Evolutionary conservation across 2,329 filamentous ascomycete species (phyloP), one percentile per base, ranked within the genome.

Genomic region (Cordyceps militaris): DNA sequence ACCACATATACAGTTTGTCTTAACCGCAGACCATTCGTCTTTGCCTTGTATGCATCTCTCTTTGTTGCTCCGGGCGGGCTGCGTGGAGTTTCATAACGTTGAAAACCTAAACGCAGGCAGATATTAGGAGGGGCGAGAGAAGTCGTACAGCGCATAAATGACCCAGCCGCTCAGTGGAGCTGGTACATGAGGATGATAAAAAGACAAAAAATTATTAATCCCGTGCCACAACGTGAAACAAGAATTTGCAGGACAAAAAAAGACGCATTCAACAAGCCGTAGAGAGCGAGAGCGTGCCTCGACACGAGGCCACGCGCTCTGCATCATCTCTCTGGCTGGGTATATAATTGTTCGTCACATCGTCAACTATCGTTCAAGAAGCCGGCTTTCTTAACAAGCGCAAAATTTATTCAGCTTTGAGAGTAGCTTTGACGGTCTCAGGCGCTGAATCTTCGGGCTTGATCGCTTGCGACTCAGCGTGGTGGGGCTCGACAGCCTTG

Each of bases 291-390:
- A 43, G 28, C 5, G n/a, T 34, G 19, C 26, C 10, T 34, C 8
- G 51, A 23, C 19, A 44, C 24, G 26, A 23, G 19, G n/a, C 16
- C 9, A n/a, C 19, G 13, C 6, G n/a, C 38, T 16, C 50, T 13
- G 38, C 30, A 24, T 5, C 28, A 11, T 55, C 52, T 28, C 16
- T 26, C 26, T 30, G 46, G 26, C 36, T 42, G 58, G 44, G 40
- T 59, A 49, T 13, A 52, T 38, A 48, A 52, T 48, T 40, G 38
- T 56, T 34, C 56, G 60, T 43, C 56, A 60, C 30, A 47, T 52
- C 16, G 56, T 60, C 19, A 44, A 51, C 28, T 19, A 13, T 38
- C 32, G 24, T 13, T 42, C 24, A 9, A 38, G 34, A 40, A 30
- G 19, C 19, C 23, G 24, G 16, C 16, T 32, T 9, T 38, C 34